phyloP scores from a whole-genome alignment of 2,329 filamentous ascomycete genomes.

The Calcarisporium arbuscula region DNA sequence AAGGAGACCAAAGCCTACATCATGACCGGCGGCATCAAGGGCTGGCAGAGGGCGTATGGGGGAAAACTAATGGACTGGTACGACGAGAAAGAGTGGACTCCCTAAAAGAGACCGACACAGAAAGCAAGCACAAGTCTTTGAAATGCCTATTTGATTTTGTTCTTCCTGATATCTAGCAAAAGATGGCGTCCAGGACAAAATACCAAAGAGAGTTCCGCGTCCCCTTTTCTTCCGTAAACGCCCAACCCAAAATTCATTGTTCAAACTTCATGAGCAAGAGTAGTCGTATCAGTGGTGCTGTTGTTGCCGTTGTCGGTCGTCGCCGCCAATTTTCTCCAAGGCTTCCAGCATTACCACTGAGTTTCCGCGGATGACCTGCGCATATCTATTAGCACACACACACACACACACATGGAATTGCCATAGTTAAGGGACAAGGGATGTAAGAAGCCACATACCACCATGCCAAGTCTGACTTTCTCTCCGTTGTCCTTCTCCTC shows the following conservation, averaged over 20 bases:
- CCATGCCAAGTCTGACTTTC: slow-evolving; percentile 87
- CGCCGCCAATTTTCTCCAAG: slow-evolving; percentile 60
- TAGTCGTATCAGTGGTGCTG: too few relatives aligned
- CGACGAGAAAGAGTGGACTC: slow-evolving; percentile 34
- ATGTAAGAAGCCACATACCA: slow-evolving; percentile 61
- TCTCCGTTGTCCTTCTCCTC: slow-evolving; percentile 91
- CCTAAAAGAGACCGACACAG: too few relatives aligned
- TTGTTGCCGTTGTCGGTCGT: slow-evolving; percentile 40
- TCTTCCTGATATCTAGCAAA: slow-evolving; percentile 25
- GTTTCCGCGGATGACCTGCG: slow-evolving; percentile 88
- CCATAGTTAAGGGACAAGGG: too few relatives aligned
- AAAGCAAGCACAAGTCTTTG: slow-evolving; percentile 8
- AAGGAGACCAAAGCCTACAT: slow-evolving; percentile 38
- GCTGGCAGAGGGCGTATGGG: slow-evolving; percentile 45
- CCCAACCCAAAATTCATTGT: too few relatives aligned
- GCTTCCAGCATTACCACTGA: slow-evolving; percentile 97
- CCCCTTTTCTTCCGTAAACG: slow-evolving; percentile 4
- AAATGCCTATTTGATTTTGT: slow-evolving; percentile 12
- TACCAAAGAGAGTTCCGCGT: too few relatives aligned
- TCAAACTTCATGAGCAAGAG: too few relatives aligned
- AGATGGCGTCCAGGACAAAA: slow-evolving; percentile 16
- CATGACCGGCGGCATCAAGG: slow-evolving; percentile 47
- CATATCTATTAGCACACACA: too few relatives aligned
- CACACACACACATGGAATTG: too few relatives aligned
- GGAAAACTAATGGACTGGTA: slow-evolving; percentile 44